Conservation (phyloP, 2,329 filamentous ascomycete genomes). For the Clarireedia paspali region DNA sequence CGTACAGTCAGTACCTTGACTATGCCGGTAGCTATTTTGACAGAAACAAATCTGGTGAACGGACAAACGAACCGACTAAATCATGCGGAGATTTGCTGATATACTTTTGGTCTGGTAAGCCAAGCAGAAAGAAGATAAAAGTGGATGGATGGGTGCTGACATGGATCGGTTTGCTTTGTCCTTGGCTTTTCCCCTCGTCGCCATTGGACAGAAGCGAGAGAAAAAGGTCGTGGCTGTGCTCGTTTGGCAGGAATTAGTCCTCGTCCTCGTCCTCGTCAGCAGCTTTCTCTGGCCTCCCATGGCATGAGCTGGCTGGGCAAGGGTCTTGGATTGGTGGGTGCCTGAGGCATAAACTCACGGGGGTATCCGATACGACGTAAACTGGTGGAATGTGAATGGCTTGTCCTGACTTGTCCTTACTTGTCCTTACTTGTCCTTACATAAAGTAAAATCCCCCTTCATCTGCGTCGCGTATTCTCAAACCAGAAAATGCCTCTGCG, state of each 20-base stretch:
- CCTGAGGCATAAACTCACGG: too few relatives aligned
- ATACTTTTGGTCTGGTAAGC: background rate
- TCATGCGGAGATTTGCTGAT: conserved; percentile 7
- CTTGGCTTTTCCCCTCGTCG: background rate
- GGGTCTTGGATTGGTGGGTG: too few relatives aligned
- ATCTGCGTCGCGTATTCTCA: background rate
- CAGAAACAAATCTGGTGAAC: background rate
- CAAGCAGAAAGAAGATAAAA: background rate
- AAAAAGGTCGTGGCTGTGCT: conserved; percentile 4
- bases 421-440: background rate
- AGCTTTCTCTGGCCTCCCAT: too few relatives aligned
- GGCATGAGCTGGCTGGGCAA: too few relatives aligned
- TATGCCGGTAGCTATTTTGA: background rate
- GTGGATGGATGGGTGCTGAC: background rate
- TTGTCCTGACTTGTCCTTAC: background rate
- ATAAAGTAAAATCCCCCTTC: background rate
- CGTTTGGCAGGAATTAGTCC: background rate
- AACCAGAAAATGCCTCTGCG: too few relatives aligned
- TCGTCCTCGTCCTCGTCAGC: background rate
- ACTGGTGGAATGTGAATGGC: background rate
- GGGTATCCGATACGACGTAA: background rate
- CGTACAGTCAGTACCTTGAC: background rate
- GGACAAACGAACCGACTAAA: background rate
- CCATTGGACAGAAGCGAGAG: background rate
- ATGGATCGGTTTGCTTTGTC: background rate